Conservation (phyloP, 306 rosid species). For the Glycine latifolia region DNA sequence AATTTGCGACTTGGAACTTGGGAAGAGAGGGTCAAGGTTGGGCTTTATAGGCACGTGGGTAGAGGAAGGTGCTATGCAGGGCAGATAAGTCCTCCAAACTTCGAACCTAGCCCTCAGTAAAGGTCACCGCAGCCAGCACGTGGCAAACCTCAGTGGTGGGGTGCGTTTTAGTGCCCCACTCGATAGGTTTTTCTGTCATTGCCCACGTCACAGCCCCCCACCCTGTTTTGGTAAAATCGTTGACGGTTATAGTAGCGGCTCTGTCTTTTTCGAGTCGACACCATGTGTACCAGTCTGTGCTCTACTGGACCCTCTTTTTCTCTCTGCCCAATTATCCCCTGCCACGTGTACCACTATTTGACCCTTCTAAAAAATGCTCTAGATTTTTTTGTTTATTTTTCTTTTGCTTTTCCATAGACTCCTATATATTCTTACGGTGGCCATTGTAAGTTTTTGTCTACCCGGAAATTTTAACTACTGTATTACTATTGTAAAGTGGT, state of each 20-base stretch:
- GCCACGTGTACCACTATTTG: no score
- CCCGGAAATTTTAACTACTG: no score
- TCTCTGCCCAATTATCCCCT: no score
- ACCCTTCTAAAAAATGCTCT: no score
- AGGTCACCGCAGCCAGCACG: slow-evolving; percentile 48
- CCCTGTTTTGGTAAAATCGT: slow-evolving; percentile 22
- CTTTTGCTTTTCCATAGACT: no score
- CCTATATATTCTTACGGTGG: no score
- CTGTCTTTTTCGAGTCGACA: neutral
- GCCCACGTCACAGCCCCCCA: slow-evolving; percentile 66
- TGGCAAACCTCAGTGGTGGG: slow-evolving; percentile 18
- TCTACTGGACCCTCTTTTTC: no score
- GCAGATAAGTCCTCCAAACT: slow-evolving; percentile 12
- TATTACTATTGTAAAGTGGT: no score
- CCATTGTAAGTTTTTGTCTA: no score
- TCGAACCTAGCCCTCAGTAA: neutral
- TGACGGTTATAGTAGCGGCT: slow-evolving; percentile 51
- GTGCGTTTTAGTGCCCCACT: slow-evolving; percentile 6
- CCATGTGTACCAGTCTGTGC: no score
- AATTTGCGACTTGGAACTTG: slow-evolving; percentile 23
- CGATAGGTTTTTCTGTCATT: slow-evolving; percentile 56
- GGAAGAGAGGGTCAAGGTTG: neutral
- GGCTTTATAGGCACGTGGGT: slow-evolving; percentile 59
- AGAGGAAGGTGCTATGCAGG: slow-evolving; percentile 23
- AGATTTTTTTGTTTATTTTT: no score